These are phyloP conservation scores for Quercus aquifolioides DNA, from an alignment of 306 rosid genomes.

Conservation along the genomic window DNA sequence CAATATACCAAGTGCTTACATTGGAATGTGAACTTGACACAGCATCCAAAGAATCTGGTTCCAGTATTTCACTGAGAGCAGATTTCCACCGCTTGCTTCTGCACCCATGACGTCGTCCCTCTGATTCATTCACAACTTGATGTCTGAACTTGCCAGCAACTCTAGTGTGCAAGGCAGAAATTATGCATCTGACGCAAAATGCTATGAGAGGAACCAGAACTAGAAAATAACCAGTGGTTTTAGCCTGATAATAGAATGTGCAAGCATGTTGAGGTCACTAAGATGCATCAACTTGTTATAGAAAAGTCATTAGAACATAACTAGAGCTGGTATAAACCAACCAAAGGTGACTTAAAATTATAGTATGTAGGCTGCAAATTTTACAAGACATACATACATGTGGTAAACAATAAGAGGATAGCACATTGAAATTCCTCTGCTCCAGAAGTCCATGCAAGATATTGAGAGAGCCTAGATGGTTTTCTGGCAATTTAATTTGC, in stretches of 20 bases:
- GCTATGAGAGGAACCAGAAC: slow-evolving; percentile 33
- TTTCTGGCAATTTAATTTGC: slow-evolving; percentile 11
- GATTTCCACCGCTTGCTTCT: slow-evolving; percentile 35
- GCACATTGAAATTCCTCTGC: neutral
- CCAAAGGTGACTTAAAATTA: neutral
- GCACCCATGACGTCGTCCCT: neutral
- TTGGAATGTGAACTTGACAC: slow-evolving; percentile 12
- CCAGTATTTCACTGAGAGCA: slow-evolving; percentile 30
- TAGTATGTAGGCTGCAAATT: neutral
- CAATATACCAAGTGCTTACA: neutral
- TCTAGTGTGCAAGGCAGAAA: slow-evolving; percentile 26
- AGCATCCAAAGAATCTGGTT: slow-evolving; percentile 13
- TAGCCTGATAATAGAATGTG: slow-evolving; percentile 21
- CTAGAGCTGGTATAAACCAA: neutral
- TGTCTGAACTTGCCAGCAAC: slow-evolving; percentile 1
- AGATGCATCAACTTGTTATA: neutral
- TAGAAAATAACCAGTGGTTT: slow-evolving; percentile 26
- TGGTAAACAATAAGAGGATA: neutral
- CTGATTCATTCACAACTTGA: slow-evolving; percentile 6
- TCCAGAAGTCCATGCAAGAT: slow-evolving; percentile 1
- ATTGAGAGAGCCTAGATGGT: slow-evolving; percentile 17
- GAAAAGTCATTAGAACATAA: neutral
- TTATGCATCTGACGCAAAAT: slow-evolving; percentile 30
- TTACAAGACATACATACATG: slow-evolving; percentile 15
- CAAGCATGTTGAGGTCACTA: neutral